Percentiles rank a stretch among this genome's conserved stretches.
Evolutionary conservation across 805 yeast genomes (phyloP).

Genomic region (Yarrowia sp.): DNA sequence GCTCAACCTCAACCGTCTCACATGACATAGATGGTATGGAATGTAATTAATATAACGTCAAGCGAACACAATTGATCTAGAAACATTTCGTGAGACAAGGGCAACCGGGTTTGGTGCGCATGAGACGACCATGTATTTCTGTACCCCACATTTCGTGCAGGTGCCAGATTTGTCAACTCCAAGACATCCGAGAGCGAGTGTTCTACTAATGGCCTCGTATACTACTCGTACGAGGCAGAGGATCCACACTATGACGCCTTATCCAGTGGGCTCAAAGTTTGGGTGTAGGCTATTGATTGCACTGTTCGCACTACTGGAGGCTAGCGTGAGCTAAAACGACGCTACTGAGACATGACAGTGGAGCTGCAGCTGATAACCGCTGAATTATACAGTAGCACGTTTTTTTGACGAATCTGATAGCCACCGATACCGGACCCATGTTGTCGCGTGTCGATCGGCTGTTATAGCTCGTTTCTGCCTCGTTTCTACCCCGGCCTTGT

Average conservation of each 20-base stretch:
- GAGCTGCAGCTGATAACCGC: neutral
- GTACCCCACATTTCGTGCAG: neutral
- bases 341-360: neutral
- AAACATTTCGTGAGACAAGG: neutral
- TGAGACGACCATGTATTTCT: neutral
- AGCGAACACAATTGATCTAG: neutral
- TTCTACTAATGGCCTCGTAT: no score
- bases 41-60: neutral
- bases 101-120: neutral
- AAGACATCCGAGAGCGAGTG: no score
- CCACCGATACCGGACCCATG: neutral
- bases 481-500: neutral
- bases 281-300: neutral
- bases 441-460: neutral
- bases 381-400: neutral
- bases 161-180: no score
- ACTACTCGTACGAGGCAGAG: no score
- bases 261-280: neutral
- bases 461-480: no score
- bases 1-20: neutral
- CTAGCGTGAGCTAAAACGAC: neutral
- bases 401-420: neutral
- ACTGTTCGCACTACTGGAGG: neutral
- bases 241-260: conserved; percentile 13
- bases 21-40: neutral